These are phyloP conservation scores for Pestalotiopsis sp. DNA, from an alignment of 2,329 filamentous ascomycete genomes.

Conservation along the genomic window DNA sequence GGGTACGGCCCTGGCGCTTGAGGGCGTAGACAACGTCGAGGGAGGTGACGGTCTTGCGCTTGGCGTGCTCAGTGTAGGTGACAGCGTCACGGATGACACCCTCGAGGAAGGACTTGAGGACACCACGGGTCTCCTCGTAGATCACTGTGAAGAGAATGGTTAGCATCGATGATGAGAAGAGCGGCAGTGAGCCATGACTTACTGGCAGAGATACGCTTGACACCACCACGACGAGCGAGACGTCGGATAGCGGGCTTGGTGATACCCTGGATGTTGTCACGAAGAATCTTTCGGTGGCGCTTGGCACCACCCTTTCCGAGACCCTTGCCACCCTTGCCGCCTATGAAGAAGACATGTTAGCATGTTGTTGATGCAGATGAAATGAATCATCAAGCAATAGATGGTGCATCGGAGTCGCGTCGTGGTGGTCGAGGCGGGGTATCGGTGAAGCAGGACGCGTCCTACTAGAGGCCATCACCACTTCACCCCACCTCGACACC, in stretches of 20 bases:
- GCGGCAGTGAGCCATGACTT: conserved; percentile 39
- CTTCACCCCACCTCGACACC: conserved; percentile 4
- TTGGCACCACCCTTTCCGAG: conserved; percentile 98
- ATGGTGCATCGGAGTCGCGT: conserved; percentile 11
- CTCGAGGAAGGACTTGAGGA: conserved; percentile 83
- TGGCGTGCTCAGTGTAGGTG: conserved; percentile 83
- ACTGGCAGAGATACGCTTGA: conserved; percentile 99
- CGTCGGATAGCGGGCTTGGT: conserved; percentile 98
- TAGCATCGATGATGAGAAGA: conserved; percentile 22
- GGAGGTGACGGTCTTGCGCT: conserved; percentile 73
- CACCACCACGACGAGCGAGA: conserved; percentile 98
- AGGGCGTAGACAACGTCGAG: conserved; percentile 66
- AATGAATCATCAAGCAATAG: background rate
- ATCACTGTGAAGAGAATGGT: conserved; percentile 57
- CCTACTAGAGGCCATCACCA: conserved; percentile 24
- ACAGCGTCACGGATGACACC: conserved; percentile 79
- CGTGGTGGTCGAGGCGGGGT: conserved; percentile 15
- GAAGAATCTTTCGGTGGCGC: conserved; percentile 98
- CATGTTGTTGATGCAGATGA: background rate
- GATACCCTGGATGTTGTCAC: conserved; percentile 99
- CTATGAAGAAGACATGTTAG: conserved; percentile 57
- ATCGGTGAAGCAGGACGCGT: conserved; percentile 11
- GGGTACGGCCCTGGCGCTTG: conserved; percentile 67
- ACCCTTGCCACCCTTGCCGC: conserved; percentile 95
- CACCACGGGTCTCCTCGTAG: conserved; percentile 82